These are phyloP conservation scores for Sporothrix sp. DNA, from an alignment of 2,329 filamentous ascomycete genomes.

Conservation along the genomic window DNA sequence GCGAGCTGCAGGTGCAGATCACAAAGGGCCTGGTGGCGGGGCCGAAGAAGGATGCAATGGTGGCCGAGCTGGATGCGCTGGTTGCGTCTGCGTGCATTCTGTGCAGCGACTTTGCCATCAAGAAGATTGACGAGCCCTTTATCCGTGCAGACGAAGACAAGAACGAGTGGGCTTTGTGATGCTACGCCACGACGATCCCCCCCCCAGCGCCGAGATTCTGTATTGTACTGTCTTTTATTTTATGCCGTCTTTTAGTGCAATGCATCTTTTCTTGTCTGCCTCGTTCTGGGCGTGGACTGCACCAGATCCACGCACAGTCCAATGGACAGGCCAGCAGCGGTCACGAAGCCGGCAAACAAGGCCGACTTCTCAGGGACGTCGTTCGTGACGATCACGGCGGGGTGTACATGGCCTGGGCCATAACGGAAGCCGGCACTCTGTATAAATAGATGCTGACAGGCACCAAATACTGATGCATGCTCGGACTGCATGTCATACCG, in stretches of 20 bases:
- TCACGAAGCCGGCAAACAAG: conserved; percentile 80
- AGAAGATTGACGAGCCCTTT: conserved; percentile 88
- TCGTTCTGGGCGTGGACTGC: too few species aligned
- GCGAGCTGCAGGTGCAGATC: conserved; percentile 76
- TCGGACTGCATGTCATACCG: too few species aligned
- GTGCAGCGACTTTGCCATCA: conserved; percentile 91
- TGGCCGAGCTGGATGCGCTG: conserved; percentile 82
- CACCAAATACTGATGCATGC: too few species aligned
- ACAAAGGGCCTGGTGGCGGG: conserved; percentile 63
- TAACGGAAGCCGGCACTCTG: too few species aligned
- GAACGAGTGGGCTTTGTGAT: conserved; percentile 61
- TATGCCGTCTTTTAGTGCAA: too few species aligned
- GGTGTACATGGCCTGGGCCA: conserved; percentile 68
- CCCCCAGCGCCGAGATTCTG: neutral
- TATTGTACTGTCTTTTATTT: neutral
- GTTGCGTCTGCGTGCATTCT: conserved; percentile 87
- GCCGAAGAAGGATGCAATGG: conserved; percentile 66
- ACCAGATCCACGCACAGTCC: too few species aligned
- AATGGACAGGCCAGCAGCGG: conserved; percentile 78
- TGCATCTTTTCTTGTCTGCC: too few species aligned
- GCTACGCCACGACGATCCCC: neutral
- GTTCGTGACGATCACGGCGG: conserved; percentile 33
- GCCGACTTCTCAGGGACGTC: conserved; percentile 65
- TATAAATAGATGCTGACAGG: too few species aligned
- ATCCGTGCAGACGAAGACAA: conserved; percentile 61